Evolutionary conservation across 2,329 filamentous ascomycete genomes (phyloP), one percentile per base, ranked within the genome.

Genomic region (Fusarium multiceps): DNA sequence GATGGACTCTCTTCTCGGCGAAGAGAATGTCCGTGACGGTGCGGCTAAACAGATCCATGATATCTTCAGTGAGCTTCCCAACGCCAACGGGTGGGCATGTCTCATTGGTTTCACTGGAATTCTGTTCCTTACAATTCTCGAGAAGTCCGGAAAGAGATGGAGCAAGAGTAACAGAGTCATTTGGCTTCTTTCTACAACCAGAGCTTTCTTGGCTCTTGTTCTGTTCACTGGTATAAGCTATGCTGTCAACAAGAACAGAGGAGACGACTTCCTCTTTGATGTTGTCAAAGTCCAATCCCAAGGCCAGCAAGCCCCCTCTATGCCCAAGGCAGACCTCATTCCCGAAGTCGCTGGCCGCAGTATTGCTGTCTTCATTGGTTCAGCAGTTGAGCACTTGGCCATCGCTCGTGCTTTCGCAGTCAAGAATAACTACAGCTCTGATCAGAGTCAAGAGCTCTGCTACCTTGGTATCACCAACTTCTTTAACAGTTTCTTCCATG

Each of bases 171-270:
- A 85, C 79, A 87, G 85, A 71, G 73, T 83, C 25, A 79, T 90
- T 70, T 89, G 87, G 82, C 83, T 89, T 37, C 74, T 89, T 7
- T 84, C 86, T 41, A 88, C 88, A 62, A 88, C 86, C 14, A 83
- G 89, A 6, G 88, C 88, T 13, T 88, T 89, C 57, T 80, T 90
- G 27, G 83, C 87, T 3, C 82, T 91, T 8, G 78, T 90, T 6
- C 80, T 91, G 28, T 90, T 87, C 78, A 90, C 89, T 0, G 83
- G 88, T 14, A 85, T 91, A 71, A 89, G 87, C 37, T 91, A 88
- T 63, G 84, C 84, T 4, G 85, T 90, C 63, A 91, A 91, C 80
- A 85, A 84, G 46, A 77, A 84, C 45, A 80, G 32, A 18, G 32
- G 81, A 3, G 78, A 79, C 0, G 40, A 78, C 2, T 77, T 75